Conservation (phyloP, 1,139 yeast genomes). For the Pichia sp. region DNA sequence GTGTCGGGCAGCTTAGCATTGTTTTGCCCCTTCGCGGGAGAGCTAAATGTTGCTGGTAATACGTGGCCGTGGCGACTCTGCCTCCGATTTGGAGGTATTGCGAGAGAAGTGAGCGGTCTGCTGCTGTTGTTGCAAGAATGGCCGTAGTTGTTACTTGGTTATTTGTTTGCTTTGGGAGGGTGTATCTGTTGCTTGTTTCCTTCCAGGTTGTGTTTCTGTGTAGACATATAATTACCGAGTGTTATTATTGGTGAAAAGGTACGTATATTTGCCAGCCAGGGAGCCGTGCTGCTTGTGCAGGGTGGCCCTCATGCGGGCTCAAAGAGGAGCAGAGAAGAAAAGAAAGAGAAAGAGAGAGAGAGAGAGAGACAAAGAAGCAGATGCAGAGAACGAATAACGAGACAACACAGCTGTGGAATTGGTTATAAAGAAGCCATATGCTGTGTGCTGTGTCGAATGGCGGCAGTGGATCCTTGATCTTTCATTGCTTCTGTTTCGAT, state of each 20-base stretch:
- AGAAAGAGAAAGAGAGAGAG: background rate
- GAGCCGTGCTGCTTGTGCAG: background rate
- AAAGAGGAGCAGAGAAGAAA: background rate
- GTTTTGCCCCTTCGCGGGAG: background rate
- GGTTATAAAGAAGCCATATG: background rate
- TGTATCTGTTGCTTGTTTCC: background rate
- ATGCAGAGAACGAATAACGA: background rate
- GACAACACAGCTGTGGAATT: background rate
- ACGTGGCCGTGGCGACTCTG: background rate
- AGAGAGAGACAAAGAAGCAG: background rate
- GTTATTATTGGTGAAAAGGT: background rate
- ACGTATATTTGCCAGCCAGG: background rate
- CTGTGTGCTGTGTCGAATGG: too few species aligned
- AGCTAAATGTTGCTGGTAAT: background rate
- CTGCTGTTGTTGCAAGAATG: background rate
- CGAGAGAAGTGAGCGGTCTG: background rate
- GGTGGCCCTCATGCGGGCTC: background rate
- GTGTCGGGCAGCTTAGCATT: background rate
- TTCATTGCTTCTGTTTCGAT: too few species aligned
- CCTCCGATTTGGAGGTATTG: background rate
- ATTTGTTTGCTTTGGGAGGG: background rate
- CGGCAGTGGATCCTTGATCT: too few species aligned
- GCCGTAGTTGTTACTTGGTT: background rate
- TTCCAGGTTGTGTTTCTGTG: background rate
- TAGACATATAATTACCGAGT: background rate